These are phyloP conservation scores for Ceratobasidium sp. DNA, from an alignment of 1,284 basidiomycete species.

Conservation along the genomic window DNA sequence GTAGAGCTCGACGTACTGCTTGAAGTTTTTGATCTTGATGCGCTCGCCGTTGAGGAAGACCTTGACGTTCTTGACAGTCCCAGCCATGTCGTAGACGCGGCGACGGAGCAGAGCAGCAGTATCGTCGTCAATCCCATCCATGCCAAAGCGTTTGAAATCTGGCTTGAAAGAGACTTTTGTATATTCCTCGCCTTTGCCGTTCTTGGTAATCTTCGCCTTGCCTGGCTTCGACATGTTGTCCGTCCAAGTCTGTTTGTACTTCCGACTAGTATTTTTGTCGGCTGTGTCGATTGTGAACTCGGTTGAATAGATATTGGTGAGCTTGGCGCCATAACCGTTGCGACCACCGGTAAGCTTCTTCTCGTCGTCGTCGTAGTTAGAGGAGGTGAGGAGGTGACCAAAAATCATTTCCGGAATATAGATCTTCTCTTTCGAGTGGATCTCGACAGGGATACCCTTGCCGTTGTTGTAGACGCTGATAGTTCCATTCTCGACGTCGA, in stretches of 20 bases:
- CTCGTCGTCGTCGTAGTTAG: conserved; percentile 99
- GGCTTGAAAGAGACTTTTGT: conserved; percentile 97
- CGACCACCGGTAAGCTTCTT: conserved; percentile 99
- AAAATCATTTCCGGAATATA: conserved; percentile 99
- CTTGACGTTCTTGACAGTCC: conserved; percentile 93
- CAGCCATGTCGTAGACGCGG: conserved; percentile 97
- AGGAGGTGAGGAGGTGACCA: conserved; percentile 93
- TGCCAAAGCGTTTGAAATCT: conserved; percentile 91
- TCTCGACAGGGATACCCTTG: conserved; percentile 95
- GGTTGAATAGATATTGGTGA: conserved; percentile 98
- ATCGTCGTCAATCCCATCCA: conserved; percentile 92
- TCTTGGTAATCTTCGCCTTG: conserved; percentile 93
- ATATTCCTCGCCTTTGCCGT: conserved; percentile 86
- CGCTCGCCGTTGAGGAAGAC: conserved; percentile 94
- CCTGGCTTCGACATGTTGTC: conserved; percentile 93
- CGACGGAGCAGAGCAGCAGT: conserved; percentile 90
- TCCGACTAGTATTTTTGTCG: conserved; percentile 85
- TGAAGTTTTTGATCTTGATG: conserved; percentile 95
- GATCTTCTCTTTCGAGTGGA: conserved; percentile 92
- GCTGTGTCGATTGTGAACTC: conserved; percentile 99
- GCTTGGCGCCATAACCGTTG: conserved; percentile 98
- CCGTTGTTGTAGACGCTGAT: conserved; percentile 98
- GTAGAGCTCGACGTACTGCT: conserved; percentile 98
- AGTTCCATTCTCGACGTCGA: conserved; percentile 83
- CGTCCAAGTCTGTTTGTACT: conserved; percentile 96